These are phyloP conservation scores for Globisporangium uncinulatum DNA, from an alignment of 352 stramenopile species.

Conservation along the genomic window DNA sequence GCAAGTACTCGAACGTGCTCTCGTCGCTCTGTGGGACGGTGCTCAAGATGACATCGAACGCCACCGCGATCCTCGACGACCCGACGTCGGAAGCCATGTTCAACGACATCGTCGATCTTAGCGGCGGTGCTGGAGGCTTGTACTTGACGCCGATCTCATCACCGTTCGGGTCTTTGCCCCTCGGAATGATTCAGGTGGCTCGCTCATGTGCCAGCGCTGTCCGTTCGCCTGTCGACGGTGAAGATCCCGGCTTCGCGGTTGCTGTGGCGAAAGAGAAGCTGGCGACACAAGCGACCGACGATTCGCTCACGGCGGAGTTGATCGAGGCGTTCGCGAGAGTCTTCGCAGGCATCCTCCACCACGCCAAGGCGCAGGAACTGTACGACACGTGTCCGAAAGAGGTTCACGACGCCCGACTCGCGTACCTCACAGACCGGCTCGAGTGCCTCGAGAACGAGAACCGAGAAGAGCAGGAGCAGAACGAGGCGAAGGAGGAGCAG, in stretches of 20 bases:
- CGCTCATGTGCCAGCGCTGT: constrained; percentile 24
- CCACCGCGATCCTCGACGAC: constrained; percentile 29
- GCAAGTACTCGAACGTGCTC: constrained; percentile 52
- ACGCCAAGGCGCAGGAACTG: constrained; percentile 44
- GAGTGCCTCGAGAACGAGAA: constrained; percentile 32
- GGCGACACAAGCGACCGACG: constrained; percentile 36
- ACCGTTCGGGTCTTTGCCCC: constrained; percentile 33
- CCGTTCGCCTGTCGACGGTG: constrained; percentile 1
- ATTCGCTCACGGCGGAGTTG: constrained; percentile 47
- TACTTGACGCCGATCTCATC: constrained; percentile 57
- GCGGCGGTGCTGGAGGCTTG: constrained; percentile 42
- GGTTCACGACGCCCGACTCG: constrained; percentile 40
- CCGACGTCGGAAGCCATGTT: constrained; percentile 45
- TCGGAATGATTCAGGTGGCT: constrained; percentile 67
- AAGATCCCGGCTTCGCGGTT: constrained; percentile 5
- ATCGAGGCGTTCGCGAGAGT: constrained; percentile 47
- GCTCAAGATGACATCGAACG: constrained; percentile 8
- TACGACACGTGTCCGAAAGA: constrained; percentile 42
- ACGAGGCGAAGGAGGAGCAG: constrained; percentile 20
- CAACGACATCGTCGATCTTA: constrained; percentile 70
- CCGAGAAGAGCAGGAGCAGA: constrained; percentile 15
- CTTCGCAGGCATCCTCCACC: constrained; percentile 53
- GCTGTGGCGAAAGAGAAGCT: constrained; percentile 34
- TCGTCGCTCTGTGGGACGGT: constrained; percentile 54
- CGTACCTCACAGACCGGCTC: constrained; percentile 35